phyloP scores from a whole-genome alignment of 192 early-diverging fungal genomes.

The Lobulomyces angularis region DNA sequence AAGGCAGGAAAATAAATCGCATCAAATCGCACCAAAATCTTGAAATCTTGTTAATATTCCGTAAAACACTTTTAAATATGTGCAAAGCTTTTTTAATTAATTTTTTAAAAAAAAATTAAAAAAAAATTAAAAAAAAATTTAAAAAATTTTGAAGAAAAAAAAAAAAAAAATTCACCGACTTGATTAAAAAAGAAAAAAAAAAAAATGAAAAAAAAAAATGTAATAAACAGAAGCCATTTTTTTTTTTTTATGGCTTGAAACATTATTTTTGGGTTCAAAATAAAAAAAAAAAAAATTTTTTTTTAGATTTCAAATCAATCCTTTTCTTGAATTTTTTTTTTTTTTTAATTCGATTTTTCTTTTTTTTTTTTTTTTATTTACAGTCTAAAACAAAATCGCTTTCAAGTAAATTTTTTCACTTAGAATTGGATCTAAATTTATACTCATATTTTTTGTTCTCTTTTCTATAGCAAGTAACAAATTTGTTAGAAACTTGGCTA shows the following conservation, averaged over 20 bases:
- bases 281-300: too few species aligned
- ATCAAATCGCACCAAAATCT: neutral
- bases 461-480: conserved; percentile 1
- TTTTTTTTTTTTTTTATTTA: neutral
- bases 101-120: too few species aligned
- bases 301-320: too few species aligned
- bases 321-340: too few species aligned
- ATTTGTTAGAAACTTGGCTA: neutral
- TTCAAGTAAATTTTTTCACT: neutral
- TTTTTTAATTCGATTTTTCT: neutral
- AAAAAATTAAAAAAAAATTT: neutral
- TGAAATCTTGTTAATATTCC: neutral
- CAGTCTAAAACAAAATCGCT: neutral
- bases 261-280: conserved; percentile 13
- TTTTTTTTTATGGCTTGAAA: neutral
- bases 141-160: neutral
- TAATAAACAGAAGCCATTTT: conserved; percentile 4
- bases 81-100: too few species aligned
- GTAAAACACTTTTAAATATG: neutral
- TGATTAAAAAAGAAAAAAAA: neutral
- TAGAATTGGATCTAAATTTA: conserved; percentile 1
- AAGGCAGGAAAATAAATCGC: conserved; percentile 1
- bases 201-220: neutral
- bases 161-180: neutral
- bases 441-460: neutral